These are phyloP conservation scores for Russula emetica DNA, from an alignment of 768 basidiomycete species.

Conservation along the genomic window DNA sequence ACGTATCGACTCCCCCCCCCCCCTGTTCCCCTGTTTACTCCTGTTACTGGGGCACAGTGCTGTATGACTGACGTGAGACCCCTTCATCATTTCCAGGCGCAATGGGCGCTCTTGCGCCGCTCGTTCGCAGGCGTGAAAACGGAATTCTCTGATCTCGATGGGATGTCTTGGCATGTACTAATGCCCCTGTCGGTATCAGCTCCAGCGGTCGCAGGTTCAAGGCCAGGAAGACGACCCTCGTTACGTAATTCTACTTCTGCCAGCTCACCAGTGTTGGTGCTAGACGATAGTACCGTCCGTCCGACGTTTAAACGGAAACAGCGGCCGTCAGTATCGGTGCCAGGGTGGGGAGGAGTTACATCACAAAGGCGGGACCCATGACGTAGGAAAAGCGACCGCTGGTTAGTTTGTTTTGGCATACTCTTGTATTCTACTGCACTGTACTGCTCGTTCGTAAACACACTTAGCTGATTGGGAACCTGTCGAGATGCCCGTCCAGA, in stretches of 20 bases:
- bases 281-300: slow-evolving; percentile 15
- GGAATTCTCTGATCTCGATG: slow-evolving; percentile 60
- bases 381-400: background rate
- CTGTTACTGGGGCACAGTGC: background rate
- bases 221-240: background rate
- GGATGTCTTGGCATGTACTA: slow-evolving; percentile 45
- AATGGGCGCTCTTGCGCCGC: slow-evolving; percentile 33
- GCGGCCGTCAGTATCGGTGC: background rate
- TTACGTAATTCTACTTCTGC: background rate
- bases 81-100: slow-evolving; percentile 28
- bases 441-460: background rate
- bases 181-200: background rate
- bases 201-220: no score
- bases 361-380: background rate
- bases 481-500: background rate
- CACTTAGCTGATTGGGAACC: background rate
- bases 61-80: background rate
- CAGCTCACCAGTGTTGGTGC: background rate
- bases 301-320: slow-evolving; percentile 1
- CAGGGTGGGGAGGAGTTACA: slow-evolving; percentile 4
- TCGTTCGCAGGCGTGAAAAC: slow-evolving; percentile 55
- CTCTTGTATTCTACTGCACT: background rate
- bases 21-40: background rate
- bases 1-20: background rate
- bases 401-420: background rate